Evolutionary conservation across 208 protist genomes (phyloP).

Genomic region (Trypanosoma melophagium): DNA sequence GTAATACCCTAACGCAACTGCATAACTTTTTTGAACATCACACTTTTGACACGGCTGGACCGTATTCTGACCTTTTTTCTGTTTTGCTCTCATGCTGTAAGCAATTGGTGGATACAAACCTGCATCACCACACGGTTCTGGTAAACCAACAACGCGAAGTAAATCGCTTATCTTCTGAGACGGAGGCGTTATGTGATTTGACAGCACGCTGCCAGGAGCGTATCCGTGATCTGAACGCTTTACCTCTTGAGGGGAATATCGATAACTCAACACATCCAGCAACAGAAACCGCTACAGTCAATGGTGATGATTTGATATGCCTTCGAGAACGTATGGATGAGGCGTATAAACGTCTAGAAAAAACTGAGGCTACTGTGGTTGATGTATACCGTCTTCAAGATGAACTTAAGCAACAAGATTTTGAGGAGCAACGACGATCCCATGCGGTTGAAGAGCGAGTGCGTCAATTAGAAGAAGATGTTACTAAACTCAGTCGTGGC

Average conservation of each 20-base stretch:
- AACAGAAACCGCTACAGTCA: not conserved
- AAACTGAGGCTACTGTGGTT: not conserved
- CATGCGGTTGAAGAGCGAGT: not conserved
- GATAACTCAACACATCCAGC: not conserved
- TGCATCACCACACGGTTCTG: constrained; percentile 24
- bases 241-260: not conserved
- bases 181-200: constrained; percentile 14
- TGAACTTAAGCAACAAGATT: not conserved
- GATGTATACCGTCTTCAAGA: constrained; percentile 6
- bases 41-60: constrained; percentile 71
- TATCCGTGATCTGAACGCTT: constrained; percentile 9
- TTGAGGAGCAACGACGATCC: not conserved
- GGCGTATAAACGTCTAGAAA: not conserved
- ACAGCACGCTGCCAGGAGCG: constrained; percentile 12
- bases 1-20: constrained; percentile 39
- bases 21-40: constrained; percentile 51
- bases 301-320: not conserved
- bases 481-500: constrained; percentile 13
- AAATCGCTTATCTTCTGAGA: constrained; percentile 18
- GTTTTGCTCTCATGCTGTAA: constrained; percentile 63
- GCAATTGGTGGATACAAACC: constrained; percentile 50
- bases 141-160: constrained; percentile 21
- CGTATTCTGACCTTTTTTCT: constrained; percentile 67
- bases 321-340: constrained; percentile 1
- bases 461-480: constrained; percentile 15